Conservation (phyloP, 169 alveolate genomes). For the Plasmodium billcollinsi region DNA sequence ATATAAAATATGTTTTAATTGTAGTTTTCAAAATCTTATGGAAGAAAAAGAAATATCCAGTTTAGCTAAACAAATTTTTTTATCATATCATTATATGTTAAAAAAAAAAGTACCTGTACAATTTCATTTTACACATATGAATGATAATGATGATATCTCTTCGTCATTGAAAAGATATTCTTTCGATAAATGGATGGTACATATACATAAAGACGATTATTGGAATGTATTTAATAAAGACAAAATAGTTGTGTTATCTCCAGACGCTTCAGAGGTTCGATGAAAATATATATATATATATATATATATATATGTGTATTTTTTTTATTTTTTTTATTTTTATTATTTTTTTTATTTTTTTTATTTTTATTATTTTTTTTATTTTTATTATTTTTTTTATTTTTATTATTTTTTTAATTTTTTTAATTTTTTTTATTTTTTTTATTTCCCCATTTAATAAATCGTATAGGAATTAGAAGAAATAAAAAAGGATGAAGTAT, state of each 20-base stretch:
- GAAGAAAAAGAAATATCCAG: slow-evolving; percentile 81
- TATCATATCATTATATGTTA: slow-evolving; percentile 78
- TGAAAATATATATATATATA: background rate
- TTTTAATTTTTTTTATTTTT: background rate
- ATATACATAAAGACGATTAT: slow-evolving; percentile 71
- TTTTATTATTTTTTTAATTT: too few species aligned
- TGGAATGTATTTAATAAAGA: slow-evolving; percentile 80
- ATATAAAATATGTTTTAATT: slow-evolving; percentile 81
- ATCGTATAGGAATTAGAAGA: slow-evolving; percentile 70
- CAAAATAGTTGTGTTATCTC: slow-evolving; percentile 81
- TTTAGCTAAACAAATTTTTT: slow-evolving; percentile 79
- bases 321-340: too few species aligned
- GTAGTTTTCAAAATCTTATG: slow-evolving; percentile 79
- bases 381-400: too few species aligned
- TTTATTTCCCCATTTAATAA: background rate
- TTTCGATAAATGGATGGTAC: slow-evolving; percentile 77
- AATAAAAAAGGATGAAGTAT: slow-evolving; percentile 78
- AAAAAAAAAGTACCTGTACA: slow-evolving; percentile 76
- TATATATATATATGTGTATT: background rate
- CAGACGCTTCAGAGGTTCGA: slow-evolving; percentile 78
- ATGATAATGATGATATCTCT: slow-evolving; percentile 36
- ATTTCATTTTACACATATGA: slow-evolving; percentile 79
- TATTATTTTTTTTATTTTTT: too few species aligned
- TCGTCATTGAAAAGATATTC: slow-evolving; percentile 75
- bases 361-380: too few species aligned